Base-by-base conservation (phyloP, 169 alveolate species). In the Plasmodium adleri region DNA sequence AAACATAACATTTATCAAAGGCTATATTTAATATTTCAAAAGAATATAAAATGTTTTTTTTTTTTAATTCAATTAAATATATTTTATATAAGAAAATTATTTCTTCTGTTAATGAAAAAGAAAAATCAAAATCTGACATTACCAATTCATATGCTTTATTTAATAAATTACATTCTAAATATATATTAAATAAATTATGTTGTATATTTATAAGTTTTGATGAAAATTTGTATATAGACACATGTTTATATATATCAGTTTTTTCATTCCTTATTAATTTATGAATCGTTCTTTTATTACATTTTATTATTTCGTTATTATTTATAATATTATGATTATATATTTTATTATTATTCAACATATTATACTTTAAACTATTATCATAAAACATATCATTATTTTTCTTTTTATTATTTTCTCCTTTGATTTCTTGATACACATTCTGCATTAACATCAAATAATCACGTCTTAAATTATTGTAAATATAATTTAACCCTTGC, bases 71-170 rank as follows among this genome's bases (percentile, higher is more conserved):
- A 17, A 83, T 83, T 15, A 83, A 72, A 45, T 83, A 83, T 3
- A 71, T 83, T 83, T 83, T 83, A 32, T 68, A 83, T 58, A 83
- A 63, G 22, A 83, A 83, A 10, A 83, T 67, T 12, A 83, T 70
- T 83, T 83, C 91, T 9, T 83, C 28, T 0, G 91, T 83, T 47
- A 83, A 32, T 15, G 91, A 83, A 28, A 83, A 71, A n/a, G 91
- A 83, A 49, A 83, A 83, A 43, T 83, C 83, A 20, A 56, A 83
- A 83, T 83, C 86, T 0, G 71, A 22, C 74, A 83, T 39, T 1
- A 83, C 54, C 45, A 83, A 13, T 45, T 67, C 71, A 32, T 68
- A 83, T 2, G 91, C 91, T 56, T 70, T 83, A 72, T 83, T 83
- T 32, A 83, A 15, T 52, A 83, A 20, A 9, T 62, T 83, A 7